Conservation (phyloP, 1,139 yeast genomes). For the Spathaspora jeffriesii region DNA sequence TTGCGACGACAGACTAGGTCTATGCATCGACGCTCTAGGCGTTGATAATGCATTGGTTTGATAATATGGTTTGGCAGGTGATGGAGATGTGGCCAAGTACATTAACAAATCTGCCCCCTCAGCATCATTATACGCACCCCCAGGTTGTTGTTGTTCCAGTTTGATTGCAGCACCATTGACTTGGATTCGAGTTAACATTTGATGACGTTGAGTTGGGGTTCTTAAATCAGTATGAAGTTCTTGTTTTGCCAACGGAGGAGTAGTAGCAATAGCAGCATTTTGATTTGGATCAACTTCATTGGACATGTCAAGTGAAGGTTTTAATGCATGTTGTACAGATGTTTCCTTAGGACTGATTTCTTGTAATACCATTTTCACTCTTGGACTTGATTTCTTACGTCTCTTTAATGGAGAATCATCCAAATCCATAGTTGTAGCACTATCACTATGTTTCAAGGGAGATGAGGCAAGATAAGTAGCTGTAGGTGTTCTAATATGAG, state of each 20-base stretch:
- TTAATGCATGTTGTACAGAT: constrained; percentile 21
- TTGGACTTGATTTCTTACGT: constrained; percentile 23
- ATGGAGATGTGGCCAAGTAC: constrained; percentile 86
- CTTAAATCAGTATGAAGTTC: constrained; percentile 15
- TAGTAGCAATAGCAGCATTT: constrained; percentile 17
- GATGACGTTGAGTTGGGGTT: constrained; percentile 1
- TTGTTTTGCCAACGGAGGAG: constrained; percentile 34
- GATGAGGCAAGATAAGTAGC: constrained; percentile 34
- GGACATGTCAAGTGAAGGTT: constrained; percentile 39
- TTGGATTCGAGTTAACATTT: constrained; percentile 28
- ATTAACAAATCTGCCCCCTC: constrained; percentile 84
- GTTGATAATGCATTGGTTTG: constrained; percentile 20
- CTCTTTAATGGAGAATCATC: constrained; percentile 36
- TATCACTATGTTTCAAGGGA: constrained; percentile 23
- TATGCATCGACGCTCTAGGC: constrained; percentile 18
- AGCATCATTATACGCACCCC: constrained; percentile 42
- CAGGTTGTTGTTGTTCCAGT: constrained; percentile 5
- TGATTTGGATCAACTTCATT: neutral
- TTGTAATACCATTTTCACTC: constrained; percentile 36
- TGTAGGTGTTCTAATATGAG: constrained; percentile 41
- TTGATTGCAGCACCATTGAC: constrained; percentile 19
- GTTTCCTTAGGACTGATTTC: constrained; percentile 31
- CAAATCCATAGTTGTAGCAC: constrained; percentile 1
- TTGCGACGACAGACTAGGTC: too few relatives aligned
- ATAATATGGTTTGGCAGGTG: constrained; percentile 55